These are phyloP conservation scores for Chimonanthus salicifolius DNA, from an alignment of 164 flowering plant genomes.

Conservation along the genomic window DNA sequence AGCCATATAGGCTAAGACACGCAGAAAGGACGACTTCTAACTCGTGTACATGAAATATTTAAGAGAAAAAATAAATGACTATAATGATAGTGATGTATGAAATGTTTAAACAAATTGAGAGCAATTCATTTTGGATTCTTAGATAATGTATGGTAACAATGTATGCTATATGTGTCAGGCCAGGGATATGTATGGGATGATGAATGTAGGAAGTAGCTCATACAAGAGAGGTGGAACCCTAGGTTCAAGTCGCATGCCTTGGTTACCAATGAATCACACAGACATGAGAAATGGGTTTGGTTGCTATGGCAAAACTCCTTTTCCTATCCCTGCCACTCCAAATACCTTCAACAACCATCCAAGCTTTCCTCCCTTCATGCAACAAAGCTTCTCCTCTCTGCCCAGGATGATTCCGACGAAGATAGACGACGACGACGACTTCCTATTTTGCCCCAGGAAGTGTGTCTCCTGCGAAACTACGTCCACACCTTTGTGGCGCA, in stretches of 20 bases:
- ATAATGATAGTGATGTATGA: too few relatives aligned
- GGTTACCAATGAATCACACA: background rate
- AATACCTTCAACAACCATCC: background rate
- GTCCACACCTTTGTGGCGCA: constrained; percentile 13
- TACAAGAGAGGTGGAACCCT: background rate
- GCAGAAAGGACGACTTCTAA: too few relatives aligned
- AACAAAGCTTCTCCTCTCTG: background rate
- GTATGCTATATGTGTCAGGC: background rate
- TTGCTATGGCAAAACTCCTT: background rate
- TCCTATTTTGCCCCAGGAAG: background rate
- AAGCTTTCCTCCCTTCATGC: background rate
- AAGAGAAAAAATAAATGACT: too few relatives aligned
- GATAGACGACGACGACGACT: background rate
- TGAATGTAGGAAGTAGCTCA: background rate
- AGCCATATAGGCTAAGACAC: too few relatives aligned
- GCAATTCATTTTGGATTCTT: too few relatives aligned
- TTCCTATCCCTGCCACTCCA: background rate
- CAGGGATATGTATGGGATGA: background rate
- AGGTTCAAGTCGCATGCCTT: background rate
- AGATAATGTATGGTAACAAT: too few relatives aligned
- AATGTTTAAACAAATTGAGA: too few relatives aligned
- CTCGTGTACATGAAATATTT: too few relatives aligned
- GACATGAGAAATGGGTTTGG: background rate
- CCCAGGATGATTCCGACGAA: background rate
- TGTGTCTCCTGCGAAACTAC: constrained; percentile 6